Percentiles rank a stretch among this genome's conserved stretches.
phyloP scores from a whole-genome alignment of 2,329 filamentous ascomycete genomes.

The Aspergillus neoniger region DNA sequence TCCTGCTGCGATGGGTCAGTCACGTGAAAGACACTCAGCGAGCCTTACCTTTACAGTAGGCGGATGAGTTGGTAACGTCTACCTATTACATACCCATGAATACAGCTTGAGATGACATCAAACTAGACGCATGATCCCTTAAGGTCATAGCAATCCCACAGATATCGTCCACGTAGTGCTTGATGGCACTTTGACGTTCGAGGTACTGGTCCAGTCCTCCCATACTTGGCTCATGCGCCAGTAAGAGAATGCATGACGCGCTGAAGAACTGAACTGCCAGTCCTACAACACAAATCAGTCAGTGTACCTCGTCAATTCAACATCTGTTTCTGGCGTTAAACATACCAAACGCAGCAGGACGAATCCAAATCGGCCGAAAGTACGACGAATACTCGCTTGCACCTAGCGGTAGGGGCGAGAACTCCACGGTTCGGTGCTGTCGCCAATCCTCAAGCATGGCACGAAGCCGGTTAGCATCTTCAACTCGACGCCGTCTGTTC shows the following conservation, averaged over 20 bases:
- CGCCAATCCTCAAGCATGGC: slow-evolving; percentile 29
- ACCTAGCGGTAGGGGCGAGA: slow-evolving; percentile 24
- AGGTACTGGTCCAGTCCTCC: slow-evolving; percentile 24
- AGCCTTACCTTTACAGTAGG: too few relatives aligned
- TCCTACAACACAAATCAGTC: slow-evolving; percentile 1
- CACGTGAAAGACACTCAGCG: too few relatives aligned
- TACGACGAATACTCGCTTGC: not conserved
- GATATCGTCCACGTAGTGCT: slow-evolving; percentile 24
- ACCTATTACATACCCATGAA: slow-evolving; percentile 22
- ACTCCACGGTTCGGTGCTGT: slow-evolving; percentile 27
- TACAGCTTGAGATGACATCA: slow-evolving; percentile 30
- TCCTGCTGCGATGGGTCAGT: slow-evolving; percentile 9
- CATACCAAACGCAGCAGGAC: slow-evolving; percentile 27
- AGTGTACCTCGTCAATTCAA: not conserved
- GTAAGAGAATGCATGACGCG: slow-evolving; percentile 25
- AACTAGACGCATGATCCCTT: slow-evolving; percentile 26
- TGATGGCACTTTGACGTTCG: slow-evolving; percentile 20
- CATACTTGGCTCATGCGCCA: slow-evolving; percentile 24
- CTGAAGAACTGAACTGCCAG: slow-evolving; percentile 27
- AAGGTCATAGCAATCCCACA: slow-evolving; percentile 29
- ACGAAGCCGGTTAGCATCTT: slow-evolving; percentile 21
- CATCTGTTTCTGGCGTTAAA: too few relatives aligned
- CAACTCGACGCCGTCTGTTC: slow-evolving; percentile 15
- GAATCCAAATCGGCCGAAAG: slow-evolving; percentile 28
- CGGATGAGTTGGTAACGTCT: too few relatives aligned